A percentile compares a stretch with the other conserved stretches of the same genome.
Evolutionary conservation across 2,329 filamentous ascomycete genomes (phyloP).

Genomic region (Neocatenulostroma microsporum): DNA sequence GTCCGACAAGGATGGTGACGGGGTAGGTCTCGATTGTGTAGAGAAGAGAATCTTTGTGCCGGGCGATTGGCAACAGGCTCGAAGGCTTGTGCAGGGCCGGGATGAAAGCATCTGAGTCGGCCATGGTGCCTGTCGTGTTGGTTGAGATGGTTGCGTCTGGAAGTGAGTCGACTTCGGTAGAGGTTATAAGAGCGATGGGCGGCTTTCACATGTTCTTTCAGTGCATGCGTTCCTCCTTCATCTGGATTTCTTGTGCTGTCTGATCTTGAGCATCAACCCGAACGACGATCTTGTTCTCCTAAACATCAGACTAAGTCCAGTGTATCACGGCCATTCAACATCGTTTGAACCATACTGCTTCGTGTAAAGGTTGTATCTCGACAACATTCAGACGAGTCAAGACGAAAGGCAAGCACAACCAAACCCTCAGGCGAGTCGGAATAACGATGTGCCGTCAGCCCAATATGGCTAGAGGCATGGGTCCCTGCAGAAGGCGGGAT

Average conservation of each 20-base stretch:
- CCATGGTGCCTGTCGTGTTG: conserved; percentile 16
- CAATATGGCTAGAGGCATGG: not conserved
- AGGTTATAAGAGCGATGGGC: no score
- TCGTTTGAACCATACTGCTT: no score
- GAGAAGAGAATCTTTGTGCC: conserved; percentile 68
- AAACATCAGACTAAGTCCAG: not conserved
- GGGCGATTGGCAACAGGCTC: conserved; percentile 75
- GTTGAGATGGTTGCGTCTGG: not conserved
- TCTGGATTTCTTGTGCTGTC: no score
- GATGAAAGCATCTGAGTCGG: conserved; percentile 49
- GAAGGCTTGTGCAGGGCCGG: conserved; percentile 80
- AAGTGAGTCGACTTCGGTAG: no score
- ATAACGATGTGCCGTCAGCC: conserved; percentile 1
- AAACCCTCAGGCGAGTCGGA: no score
- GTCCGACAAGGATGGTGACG: conserved; percentile 82
- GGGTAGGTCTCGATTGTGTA: conserved; percentile 79
- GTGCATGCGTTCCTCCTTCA: no score
- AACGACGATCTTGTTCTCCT: no score
- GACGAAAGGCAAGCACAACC: no score
- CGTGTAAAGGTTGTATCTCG: no score
- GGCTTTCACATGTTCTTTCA: no score
- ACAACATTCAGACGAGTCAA: no score
- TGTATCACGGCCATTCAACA: not conserved
- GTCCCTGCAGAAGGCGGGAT: not conserved
- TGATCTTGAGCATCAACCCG: no score